A percentile compares a stretch with the other conserved stretches of the same genome.
phyloP scores from a whole-genome alignment of 1,284 basidiomycete species.

The Boletellus deceptivus region DNA sequence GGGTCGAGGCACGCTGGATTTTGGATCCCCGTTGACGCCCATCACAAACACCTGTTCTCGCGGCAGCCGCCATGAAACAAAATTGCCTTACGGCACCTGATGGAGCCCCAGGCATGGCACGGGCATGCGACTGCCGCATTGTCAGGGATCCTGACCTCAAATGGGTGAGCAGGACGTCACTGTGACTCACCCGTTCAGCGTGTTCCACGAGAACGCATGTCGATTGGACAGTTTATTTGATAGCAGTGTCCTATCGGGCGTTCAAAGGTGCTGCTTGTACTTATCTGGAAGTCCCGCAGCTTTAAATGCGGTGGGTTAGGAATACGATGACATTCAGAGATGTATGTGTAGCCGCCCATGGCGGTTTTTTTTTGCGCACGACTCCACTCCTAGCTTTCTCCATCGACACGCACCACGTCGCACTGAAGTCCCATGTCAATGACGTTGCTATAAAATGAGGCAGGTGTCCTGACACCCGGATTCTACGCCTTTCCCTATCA shows the following conservation, averaged over 20 bases:
- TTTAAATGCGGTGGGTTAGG: neutral
- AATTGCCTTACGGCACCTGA: constrained; percentile 3
- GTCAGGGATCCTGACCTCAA: constrained; percentile 10
- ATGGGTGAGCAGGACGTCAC: neutral
- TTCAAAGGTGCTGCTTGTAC: neutral
- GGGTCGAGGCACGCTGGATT: constrained; percentile 15
- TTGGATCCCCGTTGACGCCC: constrained; percentile 11
- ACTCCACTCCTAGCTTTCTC: neutral
- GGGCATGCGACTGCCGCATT: constrained; percentile 16
- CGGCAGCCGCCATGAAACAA: neutral
- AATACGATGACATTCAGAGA: neutral
- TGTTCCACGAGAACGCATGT: constrained; percentile 9
- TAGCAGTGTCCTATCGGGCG: constrained; percentile 3
- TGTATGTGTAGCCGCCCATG: constrained; percentile 16
- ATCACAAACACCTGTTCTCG: neutral
- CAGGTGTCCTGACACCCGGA: neutral
- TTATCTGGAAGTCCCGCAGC: constrained; percentile 1
- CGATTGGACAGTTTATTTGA: constrained; percentile 14
- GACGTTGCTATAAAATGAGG: constrained; percentile 24
- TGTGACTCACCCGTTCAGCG: constrained; percentile 13
- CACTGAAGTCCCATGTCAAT: neutral
- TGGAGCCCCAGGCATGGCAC: neutral
- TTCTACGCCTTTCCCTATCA: neutral
- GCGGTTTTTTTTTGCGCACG: neutral
- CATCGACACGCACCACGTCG: neutral